Conservation (phyloP, 1,139 yeast genomes). For the Protomyces macrosporus region DNA sequence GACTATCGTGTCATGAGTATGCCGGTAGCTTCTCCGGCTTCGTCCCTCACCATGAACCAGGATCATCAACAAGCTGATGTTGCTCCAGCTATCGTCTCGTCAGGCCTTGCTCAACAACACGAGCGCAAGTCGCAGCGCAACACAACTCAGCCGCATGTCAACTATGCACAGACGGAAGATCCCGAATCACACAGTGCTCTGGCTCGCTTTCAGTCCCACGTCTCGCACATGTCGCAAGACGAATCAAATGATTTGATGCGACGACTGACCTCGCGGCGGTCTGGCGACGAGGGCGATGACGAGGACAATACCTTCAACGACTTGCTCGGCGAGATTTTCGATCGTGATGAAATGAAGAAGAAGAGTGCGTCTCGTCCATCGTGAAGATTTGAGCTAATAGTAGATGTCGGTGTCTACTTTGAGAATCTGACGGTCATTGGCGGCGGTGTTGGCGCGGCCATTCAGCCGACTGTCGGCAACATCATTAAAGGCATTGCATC, state of each 20-base stretch:
- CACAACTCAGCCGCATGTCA: neutral
- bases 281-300: neutral
- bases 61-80: neutral
- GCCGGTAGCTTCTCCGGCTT: neutral
- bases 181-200: neutral
- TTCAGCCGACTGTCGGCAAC: conserved; percentile 48
- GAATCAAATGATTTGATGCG: conserved; percentile 6
- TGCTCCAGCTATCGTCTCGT: neutral
- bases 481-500: conserved; percentile 34
- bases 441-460: conserved; percentile 51
- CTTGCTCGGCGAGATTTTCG: conserved; percentile 7
- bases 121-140: neutral
- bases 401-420: conserved; percentile 47
- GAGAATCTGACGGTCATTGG: conserved; percentile 48
- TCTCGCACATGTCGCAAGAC: conserved; percentile 11
- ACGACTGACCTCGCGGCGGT: conserved; percentile 8
- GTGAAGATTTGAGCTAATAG: neutral
- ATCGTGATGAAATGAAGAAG: conserved; percentile 25
- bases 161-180: neutral
- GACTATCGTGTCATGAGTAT: neutral
- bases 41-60: neutral
- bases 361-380: neutral
- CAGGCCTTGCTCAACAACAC: neutral
- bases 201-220: neutral
- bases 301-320: conserved; percentile 12